phyloP scores from a whole-genome alignment of 176 grass and related monocot genomes.

The Canna indica region DNA sequence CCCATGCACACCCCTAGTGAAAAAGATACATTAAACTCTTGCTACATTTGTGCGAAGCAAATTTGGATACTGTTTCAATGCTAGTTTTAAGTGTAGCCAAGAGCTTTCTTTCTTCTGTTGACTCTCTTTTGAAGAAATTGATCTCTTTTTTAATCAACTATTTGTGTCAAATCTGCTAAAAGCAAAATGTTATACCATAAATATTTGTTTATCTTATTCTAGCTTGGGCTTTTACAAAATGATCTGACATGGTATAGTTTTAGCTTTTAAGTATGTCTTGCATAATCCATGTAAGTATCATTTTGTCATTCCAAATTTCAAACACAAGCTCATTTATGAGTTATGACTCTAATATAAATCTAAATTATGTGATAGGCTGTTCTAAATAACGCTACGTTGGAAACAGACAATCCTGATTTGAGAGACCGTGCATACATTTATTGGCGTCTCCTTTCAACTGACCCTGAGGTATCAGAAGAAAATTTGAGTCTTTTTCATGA shows the following conservation, averaged over 20 bases:
- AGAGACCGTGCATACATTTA: slow-evolving; percentile 97
- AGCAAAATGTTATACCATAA: not conserved
- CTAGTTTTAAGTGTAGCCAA: not conserved
- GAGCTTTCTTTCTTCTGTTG: not conserved
- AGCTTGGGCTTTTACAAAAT: too few species aligned
- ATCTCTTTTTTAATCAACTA: not conserved
- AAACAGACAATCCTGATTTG: slow-evolving; percentile 98
- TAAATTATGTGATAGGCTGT: slow-evolving; percentile 57
- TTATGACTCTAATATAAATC: slow-evolving; percentile 21
- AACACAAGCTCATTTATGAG: too few species aligned
- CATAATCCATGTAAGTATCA: too few species aligned
- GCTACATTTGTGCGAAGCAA: not conserved
- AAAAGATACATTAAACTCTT: not conserved
- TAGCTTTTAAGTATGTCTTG: too few species aligned
- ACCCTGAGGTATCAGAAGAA: slow-evolving; percentile 74
- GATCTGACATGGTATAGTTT: too few species aligned
- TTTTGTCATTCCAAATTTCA: not conserved
- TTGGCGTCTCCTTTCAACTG: slow-evolving; percentile 98
- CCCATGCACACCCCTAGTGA: too few species aligned
- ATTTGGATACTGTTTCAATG: not conserved
- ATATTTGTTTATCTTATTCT: too few species aligned
- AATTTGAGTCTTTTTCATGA: too few species aligned
- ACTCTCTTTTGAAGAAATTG: not conserved
- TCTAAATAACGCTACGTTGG: slow-evolving; percentile 97
- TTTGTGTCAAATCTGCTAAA: not conserved